These are phyloP conservation scores for Apiospora pterosperma DNA, from an alignment of 2,329 filamentous ascomycete genomes.

Conservation along the genomic window DNA sequence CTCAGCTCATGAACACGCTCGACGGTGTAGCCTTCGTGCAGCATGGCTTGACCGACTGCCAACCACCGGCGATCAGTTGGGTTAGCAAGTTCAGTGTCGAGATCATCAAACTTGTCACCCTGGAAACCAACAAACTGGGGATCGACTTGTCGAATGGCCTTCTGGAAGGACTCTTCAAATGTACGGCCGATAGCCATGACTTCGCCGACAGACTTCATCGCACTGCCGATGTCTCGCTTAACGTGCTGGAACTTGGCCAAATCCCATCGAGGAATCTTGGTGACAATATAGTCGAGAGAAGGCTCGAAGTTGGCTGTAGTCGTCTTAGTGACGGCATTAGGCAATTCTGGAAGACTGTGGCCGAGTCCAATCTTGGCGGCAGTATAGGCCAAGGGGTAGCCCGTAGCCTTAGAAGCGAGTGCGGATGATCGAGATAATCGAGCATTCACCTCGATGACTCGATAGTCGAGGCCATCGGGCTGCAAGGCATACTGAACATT, in stretches of 20 bases:
- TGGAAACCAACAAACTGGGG: conserved; percentile 90
- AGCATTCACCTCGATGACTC: conserved; percentile 98
- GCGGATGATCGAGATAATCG: conserved; percentile 97
- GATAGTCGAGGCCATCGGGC: conserved; percentile 94
- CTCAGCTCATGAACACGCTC: conserved; percentile 89
- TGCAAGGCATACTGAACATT: conserved; percentile 98
- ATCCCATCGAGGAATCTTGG: conserved; percentile 98
- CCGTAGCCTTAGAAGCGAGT: conserved; percentile 94
- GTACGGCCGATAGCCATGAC: conserved; percentile 99
- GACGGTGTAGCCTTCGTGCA: conserved; percentile 92
- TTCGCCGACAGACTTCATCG: conserved; percentile 99
- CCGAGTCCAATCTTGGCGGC: conserved; percentile 97
- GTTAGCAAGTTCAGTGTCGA: conserved; percentile 86
- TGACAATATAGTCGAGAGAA: conserved; percentile 95
- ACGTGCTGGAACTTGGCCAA: conserved; percentile 98
- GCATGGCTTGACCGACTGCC: conserved; percentile 95
- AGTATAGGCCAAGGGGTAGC: conserved; percentile 95
- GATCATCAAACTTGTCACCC: conserved; percentile 88
- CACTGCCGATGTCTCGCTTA: conserved; percentile 92
- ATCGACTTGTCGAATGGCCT: conserved; percentile 96
- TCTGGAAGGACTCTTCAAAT: conserved; percentile 98
- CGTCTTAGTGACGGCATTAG: conserved; percentile 97
- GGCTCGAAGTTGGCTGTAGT: conserved; percentile 99
- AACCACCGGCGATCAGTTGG: conserved; percentile 97
- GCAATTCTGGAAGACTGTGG: conserved; percentile 90